Base-by-base conservation (phyloP, 176 grass and related monocot species). In the Pontederia crassipes region DNA sequence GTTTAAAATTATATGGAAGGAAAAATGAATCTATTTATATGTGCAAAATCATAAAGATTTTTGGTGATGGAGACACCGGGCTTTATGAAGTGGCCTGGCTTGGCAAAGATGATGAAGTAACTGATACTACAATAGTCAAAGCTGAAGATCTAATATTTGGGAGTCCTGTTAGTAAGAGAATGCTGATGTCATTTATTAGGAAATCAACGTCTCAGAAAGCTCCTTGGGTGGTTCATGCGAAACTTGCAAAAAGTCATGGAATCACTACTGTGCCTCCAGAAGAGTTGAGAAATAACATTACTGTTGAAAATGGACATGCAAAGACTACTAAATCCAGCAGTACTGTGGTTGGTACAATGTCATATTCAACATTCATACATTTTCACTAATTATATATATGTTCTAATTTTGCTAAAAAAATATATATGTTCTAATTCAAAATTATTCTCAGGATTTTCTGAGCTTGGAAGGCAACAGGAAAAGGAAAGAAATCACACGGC, bases 21-120 rank as follows among this genome's bases (percentile, higher is more conserved):
- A 85, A 82, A 58, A 75, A 88, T 62, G 72, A 78, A 57, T 84
- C 73, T 32, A 56, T 77, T 26, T 49, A 46, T 72, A 64, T 78
- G 59, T 96, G 86, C 75, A 96, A 84, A 82, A 88, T 96, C 64
- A 52, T 96, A 62, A 88, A 90, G 58, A 57, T 80, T 70, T 67
- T 82, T 70, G 48, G 59, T 45, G 72, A 85, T 76, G 73, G 66
- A 32, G 52, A 74, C 15, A 77, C 66, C 72, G 65, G 51, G 9
- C 76, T 58, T 52, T 96, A 78, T 12, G 67, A 82, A 71, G 80
- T 96, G 49, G 83, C 80, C 71, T 96, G 92, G 92, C 58, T 87
- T 77, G 83, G 76, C 73, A 74, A 72, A 78, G 75, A 75, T 14
- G 85, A 85, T 74, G 70, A 83, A 68, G 29, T 87, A 67, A 61